Percentiles rank a stretch among this genome's conserved stretches.
Evolutionary conservation across 495 filamentous ascomycete species (phyloP).

Genomic region (Paragyromitra xinjiangensis): DNA sequence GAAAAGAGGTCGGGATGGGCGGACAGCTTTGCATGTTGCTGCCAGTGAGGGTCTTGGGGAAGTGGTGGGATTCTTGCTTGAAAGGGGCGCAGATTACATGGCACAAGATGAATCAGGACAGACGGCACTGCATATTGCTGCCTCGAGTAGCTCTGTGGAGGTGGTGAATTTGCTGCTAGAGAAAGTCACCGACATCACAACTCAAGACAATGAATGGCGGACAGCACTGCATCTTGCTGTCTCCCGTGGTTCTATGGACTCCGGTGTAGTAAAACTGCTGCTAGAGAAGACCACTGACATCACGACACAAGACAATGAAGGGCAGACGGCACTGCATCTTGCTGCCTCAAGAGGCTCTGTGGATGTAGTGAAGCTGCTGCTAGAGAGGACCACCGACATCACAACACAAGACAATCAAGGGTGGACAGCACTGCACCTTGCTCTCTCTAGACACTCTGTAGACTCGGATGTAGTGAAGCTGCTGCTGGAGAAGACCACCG

Average conservation of each 20-base stretch:
- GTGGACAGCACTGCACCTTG: background rate
- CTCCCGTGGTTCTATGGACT: background rate
- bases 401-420: background rate
- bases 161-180: too few species aligned
- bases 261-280: background rate
- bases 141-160: too few species aligned
- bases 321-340: constrained; percentile 4
- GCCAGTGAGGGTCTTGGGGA: background rate
- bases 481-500: background rate
- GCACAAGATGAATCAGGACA: too few species aligned
- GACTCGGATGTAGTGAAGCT: background rate
- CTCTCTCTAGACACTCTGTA: background rate
- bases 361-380: background rate
- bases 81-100: too few species aligned
- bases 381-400: constrained; percentile 1
- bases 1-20: too few species aligned
- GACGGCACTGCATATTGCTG: too few species aligned
- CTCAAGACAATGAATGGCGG: too few species aligned
- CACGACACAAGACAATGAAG: background rate
- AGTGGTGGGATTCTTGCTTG: background rate
- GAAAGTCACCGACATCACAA: too few species aligned
- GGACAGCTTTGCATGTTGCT: background rate
- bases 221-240: background rate
- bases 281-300: background rate
- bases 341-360: background rate